A percentile compares a stretch with the other conserved stretches of the same genome.
These are phyloP conservation scores for Diospyros lotus DNA, from an alignment of 148 eudicot genomes.

Conservation along the genomic window DNA sequence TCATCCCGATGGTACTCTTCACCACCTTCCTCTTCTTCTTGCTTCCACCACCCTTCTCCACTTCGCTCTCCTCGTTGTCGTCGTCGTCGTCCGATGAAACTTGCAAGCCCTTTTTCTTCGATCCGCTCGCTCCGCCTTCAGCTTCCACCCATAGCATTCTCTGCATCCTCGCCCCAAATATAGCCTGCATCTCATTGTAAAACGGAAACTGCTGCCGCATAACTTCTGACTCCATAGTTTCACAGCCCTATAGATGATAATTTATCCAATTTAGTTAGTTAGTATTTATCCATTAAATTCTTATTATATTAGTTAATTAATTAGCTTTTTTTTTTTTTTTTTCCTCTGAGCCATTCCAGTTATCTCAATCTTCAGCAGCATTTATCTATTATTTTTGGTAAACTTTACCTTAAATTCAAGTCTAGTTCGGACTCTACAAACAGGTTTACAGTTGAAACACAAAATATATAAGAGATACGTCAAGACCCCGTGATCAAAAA, in stretches of 20 bases:
- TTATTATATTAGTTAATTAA: too few relatives aligned
- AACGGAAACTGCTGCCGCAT: conserved; percentile 82
- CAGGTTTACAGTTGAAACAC: too few relatives aligned
- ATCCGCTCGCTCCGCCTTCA: conserved; percentile 37
- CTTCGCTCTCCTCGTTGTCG: conserved; percentile 46
- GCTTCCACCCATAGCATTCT: conserved; percentile 87
- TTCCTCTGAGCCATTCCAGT: too few relatives aligned
- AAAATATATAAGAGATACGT: too few relatives aligned
- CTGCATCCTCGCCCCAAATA: conserved; percentile 74
- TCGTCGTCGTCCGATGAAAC: conserved; percentile 76
- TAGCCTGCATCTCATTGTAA: conserved; percentile 78
- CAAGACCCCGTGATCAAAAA: too few relatives aligned
- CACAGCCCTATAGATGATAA: conserved; percentile 55
- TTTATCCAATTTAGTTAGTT: too few relatives aligned
- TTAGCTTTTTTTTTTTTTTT: too few relatives aligned
- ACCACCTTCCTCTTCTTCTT: conserved; percentile 25
- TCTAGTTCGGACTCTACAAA: too few relatives aligned
- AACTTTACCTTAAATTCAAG: too few relatives aligned
- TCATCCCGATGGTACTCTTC: neutral
- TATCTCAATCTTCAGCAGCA: too few relatives aligned
- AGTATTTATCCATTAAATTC: too few relatives aligned
- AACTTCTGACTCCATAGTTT: conserved; percentile 80
- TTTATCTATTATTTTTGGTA: too few relatives aligned
- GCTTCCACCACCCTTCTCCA: conserved; percentile 4
- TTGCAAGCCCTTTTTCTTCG: conserved; percentile 32